Conservation (phyloP, 2,329 filamentous ascomycete genomes). For the Ophiostoma quercus region DNA sequence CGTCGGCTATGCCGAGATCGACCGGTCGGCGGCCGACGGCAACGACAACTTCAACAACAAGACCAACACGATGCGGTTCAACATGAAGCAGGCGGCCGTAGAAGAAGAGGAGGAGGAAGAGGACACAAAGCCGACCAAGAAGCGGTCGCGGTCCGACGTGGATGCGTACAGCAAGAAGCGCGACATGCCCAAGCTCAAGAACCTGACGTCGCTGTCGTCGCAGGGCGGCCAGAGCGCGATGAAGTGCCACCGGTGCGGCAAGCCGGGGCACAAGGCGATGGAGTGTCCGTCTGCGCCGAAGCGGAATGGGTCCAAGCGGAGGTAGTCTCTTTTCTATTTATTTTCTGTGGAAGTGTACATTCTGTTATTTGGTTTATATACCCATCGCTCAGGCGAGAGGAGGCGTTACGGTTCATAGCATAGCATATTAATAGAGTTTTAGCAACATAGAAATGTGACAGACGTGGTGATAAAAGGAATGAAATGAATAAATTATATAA, state of each 20-base stretch:
- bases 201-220: constrained; percentile 56
- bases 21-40: constrained; percentile 34
- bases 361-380: neutral
- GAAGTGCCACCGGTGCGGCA: constrained; percentile 57
- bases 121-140: constrained; percentile 20
- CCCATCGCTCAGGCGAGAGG: constrained; percentile 13
- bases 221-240: constrained; percentile 35
- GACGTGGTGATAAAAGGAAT: neutral
- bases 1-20: constrained; percentile 49
- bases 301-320: constrained; percentile 18
- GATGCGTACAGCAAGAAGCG: constrained; percentile 60
- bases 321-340: neutral
- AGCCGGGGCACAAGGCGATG: constrained; percentile 54
- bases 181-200: constrained; percentile 53
- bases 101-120: constrained; percentile 35
- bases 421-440: neutral
- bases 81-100: constrained; percentile 31
- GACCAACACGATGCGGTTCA: constrained; percentile 31
- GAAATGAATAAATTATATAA: neutral
- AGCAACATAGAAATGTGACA: neutral
- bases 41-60: neutral
- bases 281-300: constrained; percentile 46
- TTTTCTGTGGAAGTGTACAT: neutral
- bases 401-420: constrained; percentile 13
- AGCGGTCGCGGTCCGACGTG: constrained; percentile 34